Evolutionary conservation across 2,329 filamentous ascomycete genomes (phyloP), one percentile per base, ranked within the genome.

Genomic region (Xylaria sp.): DNA sequence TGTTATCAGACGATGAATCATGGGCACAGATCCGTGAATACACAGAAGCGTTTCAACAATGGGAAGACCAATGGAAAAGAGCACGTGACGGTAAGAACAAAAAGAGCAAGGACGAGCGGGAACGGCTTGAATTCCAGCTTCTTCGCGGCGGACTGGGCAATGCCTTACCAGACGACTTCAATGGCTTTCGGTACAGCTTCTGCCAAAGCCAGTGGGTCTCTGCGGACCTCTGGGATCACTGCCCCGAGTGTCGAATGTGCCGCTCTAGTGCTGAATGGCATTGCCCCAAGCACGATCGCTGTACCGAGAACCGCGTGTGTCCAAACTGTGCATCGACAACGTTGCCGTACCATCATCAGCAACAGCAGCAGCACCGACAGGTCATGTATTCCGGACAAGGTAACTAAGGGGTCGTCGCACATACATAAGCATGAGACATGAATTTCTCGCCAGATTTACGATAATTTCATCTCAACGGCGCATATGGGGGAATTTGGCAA

Each of bases 111-210:
- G 77, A 78, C 7, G 77, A 78, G 18, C 72, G 75, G n/a, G 75
- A 79, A 64, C 75, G 75, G 8, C 74, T 79, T 12, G 78, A 79
- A 57, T 79, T 76, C 59, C 77, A 79, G 68, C 73, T 79, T 57
- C 73, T 79, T 57, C 77, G 78, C 20, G 78, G 76, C 20, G 78
- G 71, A 1, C 70, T 79, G 23, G 78, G 78, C 23, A 77, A 77
- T 39, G 74, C 72, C 58, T 77, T 74, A 54, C 71, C 73, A 57
- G 73, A 78, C 60, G 76, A 76, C 61, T 79, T 79, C 64, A 57
- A 78, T 57, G 78, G 78, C 25, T 75, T 73, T 66, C 76, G 75
- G 71, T 79, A 79, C 64, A 79, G 78, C 69, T 79, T 79, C 65
- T 79, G 78, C 67, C 70, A 72, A 57, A 73, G 76, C 36, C 71